Evolutionary conservation across 768 basidiomycete genomes (phyloP).

Genomic region (Trametes sanguinea): DNA sequence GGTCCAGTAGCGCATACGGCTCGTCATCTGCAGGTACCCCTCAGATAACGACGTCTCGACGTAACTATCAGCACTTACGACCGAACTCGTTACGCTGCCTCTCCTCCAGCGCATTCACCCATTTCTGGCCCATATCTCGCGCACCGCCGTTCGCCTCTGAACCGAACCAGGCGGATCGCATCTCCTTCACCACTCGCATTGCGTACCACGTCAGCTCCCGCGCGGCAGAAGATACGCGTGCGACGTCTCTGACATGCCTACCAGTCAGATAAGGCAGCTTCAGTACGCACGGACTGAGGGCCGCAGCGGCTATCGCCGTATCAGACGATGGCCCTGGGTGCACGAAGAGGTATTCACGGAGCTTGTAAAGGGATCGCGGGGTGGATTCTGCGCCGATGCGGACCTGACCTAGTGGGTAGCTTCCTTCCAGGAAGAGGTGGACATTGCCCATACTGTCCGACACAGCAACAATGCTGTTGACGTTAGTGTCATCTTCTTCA

Average conservation of each 20-base stretch:
- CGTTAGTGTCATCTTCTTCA: slow-evolving; percentile 54
- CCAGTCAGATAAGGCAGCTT: slow-evolving; percentile 58
- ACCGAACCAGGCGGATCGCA: slow-evolving; percentile 74
- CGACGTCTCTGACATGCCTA: slow-evolving; percentile 65
- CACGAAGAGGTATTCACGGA: slow-evolving; percentile 47
- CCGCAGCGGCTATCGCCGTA: slow-evolving; percentile 31
- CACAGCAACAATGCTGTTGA: slow-evolving; percentile 59
- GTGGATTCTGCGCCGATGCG: slow-evolving; percentile 35
- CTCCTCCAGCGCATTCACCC: slow-evolving; percentile 64
- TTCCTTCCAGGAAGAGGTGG: slow-evolving; percentile 74
- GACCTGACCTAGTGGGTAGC: slow-evolving; percentile 66
- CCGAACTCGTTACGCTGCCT: slow-evolving; percentile 69
- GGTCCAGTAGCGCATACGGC: slow-evolving; percentile 66
- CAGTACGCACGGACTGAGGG: slow-evolving; percentile 48
- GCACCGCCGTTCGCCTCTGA: slow-evolving; percentile 66
- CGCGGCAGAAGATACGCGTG: slow-evolving; percentile 65
- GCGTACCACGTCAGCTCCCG: slow-evolving; percentile 74
- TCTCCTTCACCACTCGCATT: slow-evolving; percentile 70
- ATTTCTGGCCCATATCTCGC: slow-evolving; percentile 70
- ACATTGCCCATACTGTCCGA: slow-evolving; percentile 60
- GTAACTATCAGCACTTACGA: slow-evolving; percentile 39
- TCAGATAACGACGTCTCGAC: slow-evolving; percentile 13
- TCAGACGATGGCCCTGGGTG: slow-evolving; percentile 43
- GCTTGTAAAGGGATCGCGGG: slow-evolving; percentile 46
- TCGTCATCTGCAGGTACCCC: slow-evolving; percentile 47